Base-by-base conservation (phyloP, 1,284 basidiomycete species). In the Ustanciosporium gigantosporum region DNA sequence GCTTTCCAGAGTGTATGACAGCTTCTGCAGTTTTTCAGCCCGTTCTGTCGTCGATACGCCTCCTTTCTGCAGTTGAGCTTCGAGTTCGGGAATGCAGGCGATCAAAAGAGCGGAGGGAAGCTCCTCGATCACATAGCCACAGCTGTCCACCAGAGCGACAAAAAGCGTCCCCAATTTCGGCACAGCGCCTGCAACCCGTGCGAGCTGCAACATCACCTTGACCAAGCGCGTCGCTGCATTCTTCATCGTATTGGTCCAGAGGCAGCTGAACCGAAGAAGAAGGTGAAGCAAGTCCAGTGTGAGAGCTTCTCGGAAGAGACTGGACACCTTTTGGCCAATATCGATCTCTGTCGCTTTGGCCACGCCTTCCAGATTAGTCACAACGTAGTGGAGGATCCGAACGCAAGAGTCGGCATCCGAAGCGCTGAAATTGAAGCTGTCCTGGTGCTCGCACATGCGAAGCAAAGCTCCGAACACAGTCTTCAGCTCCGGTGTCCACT, bases 111-210 rank as follows among this genome's bases (percentile, higher is more conserved):
- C 21, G 17, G 48, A 20, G 3, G 64, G 64, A 20, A 66, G n/a
- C 24, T 67, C 64, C 36, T 67, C 64, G n/a, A 62, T 36, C 23
- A 64, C 53, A 22, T 50, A 61, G 17, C 49, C 42, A 3, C 50
- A n/a, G 29, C 51, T 47, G 22, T 67, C 64, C 22, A 58, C 21
- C n/a, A 67, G 27, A 0, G 44, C 35, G 2, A 34, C 24, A 24
- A 67, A 64, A 2, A 22, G 20, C 2, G 9, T 11, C 0, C 41
- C 56, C 19, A 47, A 42, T 5, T 59, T 46, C 2, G 35, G n/a
- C 4, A 6, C 5, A n/a, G 36, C 34, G 0, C 61, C 61, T 2
- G 51, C 50, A 21, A 35, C 31, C n/a, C 32, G 53, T 2, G 43
- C 31, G n/a, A 58, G 36, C 6, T 46, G 36, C 16, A 58, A 32